Evolutionary conservation across 345 rosid species (phyloP), one percentile per base, ranked within the genome.

Genomic region (Ceriops tagal): DNA sequence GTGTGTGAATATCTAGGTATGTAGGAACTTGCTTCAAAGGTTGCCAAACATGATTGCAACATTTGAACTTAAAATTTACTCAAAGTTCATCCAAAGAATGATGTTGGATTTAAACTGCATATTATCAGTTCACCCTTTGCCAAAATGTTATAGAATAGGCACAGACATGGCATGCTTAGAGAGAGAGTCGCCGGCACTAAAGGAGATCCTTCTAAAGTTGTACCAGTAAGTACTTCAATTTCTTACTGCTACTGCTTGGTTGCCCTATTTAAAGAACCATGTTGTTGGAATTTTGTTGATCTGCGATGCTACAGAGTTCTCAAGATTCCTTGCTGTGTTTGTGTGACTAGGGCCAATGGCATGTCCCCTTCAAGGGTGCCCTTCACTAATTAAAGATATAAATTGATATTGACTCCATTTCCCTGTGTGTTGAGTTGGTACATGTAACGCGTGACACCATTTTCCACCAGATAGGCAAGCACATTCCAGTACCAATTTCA

Each of bases 131-230:
- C 58, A 63, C 60, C 46, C 56, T 20, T 15, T 43, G n/a, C 1
- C 6, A 13, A 20, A 11, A 55, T 28, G 64, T 43, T 64, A 62
- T 46, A 31, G 64, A 47, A 43, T 60, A 43, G 31, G 63, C 58
- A 62, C 27, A 62, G 53, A 21, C 47, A 82, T 84, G 88, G 81
- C 84, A 21, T 71, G 78, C 64, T 82, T 82, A 61, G 80, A 82
- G 51, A 82, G 86, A 75, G 83, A 81, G n/a, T 84, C 88, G 7
- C 91, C 88, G 1, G 84, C 88, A 22, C 64, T 86, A 32, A 80
- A 78, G 77, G 77, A 84, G 66, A 74, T 80, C 55, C 75, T 86
- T 77, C 81, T 82, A 77, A 70, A 70, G 64, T 28, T 86, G 24
- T 69, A 82, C 55, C 68, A 78, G 84, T 86, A 70, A 71, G 77